Base-by-base conservation (phyloP, 2,329 filamentous ascomycete genomes). In the Fusarium dlaminii region DNA sequence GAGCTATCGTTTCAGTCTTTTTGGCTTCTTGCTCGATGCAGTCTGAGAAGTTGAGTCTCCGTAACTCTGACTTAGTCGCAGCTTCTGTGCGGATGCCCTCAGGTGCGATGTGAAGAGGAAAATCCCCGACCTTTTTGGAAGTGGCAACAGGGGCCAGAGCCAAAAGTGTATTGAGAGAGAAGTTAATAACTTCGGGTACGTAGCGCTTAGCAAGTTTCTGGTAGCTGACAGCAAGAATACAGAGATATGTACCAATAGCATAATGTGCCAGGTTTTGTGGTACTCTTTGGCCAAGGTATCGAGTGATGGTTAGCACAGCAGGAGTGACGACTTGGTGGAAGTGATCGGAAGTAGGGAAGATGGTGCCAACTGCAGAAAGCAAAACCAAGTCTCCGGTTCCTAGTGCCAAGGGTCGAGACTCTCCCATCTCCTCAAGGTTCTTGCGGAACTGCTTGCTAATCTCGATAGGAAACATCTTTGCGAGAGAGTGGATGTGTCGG, bases 241-340 rank as follows among this genome's bases (percentile, higher is more conserved):
- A 90, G n/a, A 97, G 84, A 80, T 94, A 98, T 14, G 91, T 89
- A 17, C 96, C 96, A 6, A 87, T 91, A 8, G 90, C 89, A 68
- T 94, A 89, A 75, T 96, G 93, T 13, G 87, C 84, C 8, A 94
- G 82, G 13, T 84, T 86, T 48, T 89, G 86, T 1, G 94, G 91
- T 1, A 92, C 87, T 63, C 91, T 94, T 76, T 98, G 91, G 3
- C 93, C 94, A 32, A 99, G 87, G 82, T 93, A 98, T 62, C 94
- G 90, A 18, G 89, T 90, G 82, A 98, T 94, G n/a, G 92, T 89
- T 10, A 98, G 90, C 83, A 94, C 93, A 2, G 96, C 93, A 5
- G 96, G 96, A 4, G 96, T 99, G 45, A 94, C 93, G 40, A 98
- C 94, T 77, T 96, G 93, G 79, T 99, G 96, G 83, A 98, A 99